Percentiles rank a stretch among this genome's conserved stretches.
phyloP scores from a whole-genome alignment of 805 yeast species.

The Wickerhamomyces bisporus region DNA sequence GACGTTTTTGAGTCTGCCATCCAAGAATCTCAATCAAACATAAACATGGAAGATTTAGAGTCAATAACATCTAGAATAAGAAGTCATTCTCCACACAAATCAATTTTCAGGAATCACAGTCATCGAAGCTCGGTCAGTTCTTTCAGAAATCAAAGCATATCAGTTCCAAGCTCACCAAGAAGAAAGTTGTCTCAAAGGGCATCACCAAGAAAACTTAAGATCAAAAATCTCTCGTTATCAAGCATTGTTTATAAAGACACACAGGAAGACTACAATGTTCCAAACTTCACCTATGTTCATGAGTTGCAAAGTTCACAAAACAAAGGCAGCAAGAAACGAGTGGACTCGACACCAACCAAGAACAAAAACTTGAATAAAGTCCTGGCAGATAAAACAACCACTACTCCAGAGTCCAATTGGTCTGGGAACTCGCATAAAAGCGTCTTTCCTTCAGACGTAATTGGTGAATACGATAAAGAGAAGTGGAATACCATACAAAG shows the following conservation, averaged over 20 bases:
- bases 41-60: slow-evolving; percentile 12
- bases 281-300: slow-evolving; percentile 21
- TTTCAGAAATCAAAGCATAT: slow-evolving; percentile 5
- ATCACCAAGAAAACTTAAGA: slow-evolving; percentile 13
- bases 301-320: slow-evolving; percentile 21
- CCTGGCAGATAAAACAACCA: slow-evolving; percentile 25
- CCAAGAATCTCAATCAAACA: slow-evolving; percentile 15
- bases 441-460: slow-evolving; percentile 49
- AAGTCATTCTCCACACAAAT: slow-evolving; percentile 22
- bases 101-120: slow-evolving; percentile 17
- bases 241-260: slow-evolving; percentile 20
- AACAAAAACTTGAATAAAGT: not conserved
- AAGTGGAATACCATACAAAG: slow-evolving; percentile 54
- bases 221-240: slow-evolving; percentile 23
- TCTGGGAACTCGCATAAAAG: slow-evolving; percentile 33
- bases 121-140: slow-evolving; percentile 16
- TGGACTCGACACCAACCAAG: slow-evolving; percentile 9
- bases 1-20: slow-evolving; percentile 13
- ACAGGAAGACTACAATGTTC: slow-evolving; percentile 8
- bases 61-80: slow-evolving; percentile 6
- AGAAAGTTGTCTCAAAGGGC: slow-evolving; percentile 6
- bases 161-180: slow-evolving; percentile 21
- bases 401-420: slow-evolving; percentile 30
- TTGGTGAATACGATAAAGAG: slow-evolving; percentile 62
- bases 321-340: slow-evolving; percentile 3